A percentile compares a stretch with the other conserved stretches of the same genome.
Conservation (phyloP, 2,329 filamentous ascomycete genomes). For the Dothidotthia symphoricarpi region DNA sequence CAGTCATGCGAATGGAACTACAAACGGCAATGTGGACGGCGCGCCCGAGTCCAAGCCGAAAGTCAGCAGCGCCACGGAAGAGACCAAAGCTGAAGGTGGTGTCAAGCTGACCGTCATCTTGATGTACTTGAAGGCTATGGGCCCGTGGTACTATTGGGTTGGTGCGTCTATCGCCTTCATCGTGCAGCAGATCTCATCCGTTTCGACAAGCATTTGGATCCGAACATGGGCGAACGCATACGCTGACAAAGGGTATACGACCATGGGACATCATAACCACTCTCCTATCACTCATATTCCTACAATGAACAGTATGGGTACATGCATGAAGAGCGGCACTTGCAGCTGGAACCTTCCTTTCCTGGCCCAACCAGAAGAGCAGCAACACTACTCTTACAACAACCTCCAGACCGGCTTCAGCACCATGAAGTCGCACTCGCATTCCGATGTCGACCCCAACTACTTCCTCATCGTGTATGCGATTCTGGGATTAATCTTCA, state of each 20-base stretch:
- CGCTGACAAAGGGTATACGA: constrained; percentile 47
- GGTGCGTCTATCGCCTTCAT: constrained; percentile 72
- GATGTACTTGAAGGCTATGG: constrained; percentile 87
- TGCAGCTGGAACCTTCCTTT: constrained; percentile 50
- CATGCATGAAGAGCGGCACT: constrained; percentile 51
- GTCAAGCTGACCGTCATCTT: constrained; percentile 85
- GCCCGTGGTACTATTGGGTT: constrained; percentile 94
- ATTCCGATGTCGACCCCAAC: constrained; percentile 66
- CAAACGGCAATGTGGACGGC: constrained; percentile 49
- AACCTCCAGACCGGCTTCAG: constrained; percentile 45
- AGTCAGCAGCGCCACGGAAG: constrained; percentile 53
- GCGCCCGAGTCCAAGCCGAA: constrained; percentile 43
- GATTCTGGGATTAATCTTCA: constrained; percentile 71
- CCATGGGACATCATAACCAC: constrained; percentile 33
- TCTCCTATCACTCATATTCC: constrained; percentile 46
- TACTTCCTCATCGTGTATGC: constrained; percentile 88
- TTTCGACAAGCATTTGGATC: constrained; percentile 93
- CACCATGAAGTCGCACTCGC: constrained; percentile 14
- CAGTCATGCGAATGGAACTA: constrained; percentile 50
- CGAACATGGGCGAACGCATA: constrained; percentile 94
- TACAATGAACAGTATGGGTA: constrained; percentile 45
- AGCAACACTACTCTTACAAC: constrained; percentile 36
- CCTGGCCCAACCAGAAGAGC: constrained; percentile 19
- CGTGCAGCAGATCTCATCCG: constrained; percentile 78
- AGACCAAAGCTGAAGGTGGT: constrained; percentile 79